Base-by-base conservation (phyloP, 441 rosid genomes). In the Omphalea diandra region DNA sequence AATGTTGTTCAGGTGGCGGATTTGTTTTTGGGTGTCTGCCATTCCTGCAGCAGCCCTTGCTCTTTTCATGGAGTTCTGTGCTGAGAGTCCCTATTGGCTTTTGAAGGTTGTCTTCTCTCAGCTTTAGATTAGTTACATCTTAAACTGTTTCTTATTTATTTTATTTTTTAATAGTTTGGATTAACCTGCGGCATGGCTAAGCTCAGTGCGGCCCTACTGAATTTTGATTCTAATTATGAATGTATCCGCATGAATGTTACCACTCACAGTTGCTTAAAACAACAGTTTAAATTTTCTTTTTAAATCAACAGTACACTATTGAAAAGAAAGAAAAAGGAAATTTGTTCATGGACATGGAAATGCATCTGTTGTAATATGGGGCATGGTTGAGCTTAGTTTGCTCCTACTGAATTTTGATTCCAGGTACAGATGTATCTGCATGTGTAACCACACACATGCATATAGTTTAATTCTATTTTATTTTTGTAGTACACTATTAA, bases 1-100 rank as follows among this genome's bases (percentile, higher is more conserved):
- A 66, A 27, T 10, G 22, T 26, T 71, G 27, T 36, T 67, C 83
- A 95, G 99, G 99, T 95, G 99, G 99, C 93, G 97, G 32, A 80
- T 88, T 75, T 90, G 97, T 77, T 95, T 95, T 80, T 88, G 89
- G 92, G 82, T 84, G 75, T 86, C 98, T 68, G 72, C 72, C 44
- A 68, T 89, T 80, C 99, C 98, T 73, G 96, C 98, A 58, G 91
- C 84, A 53, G 54, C 85, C 65, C 94, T 95, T 60, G 90, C 88
- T 63, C 58, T 93, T 47, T 74, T 83, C 55, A 88, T 95, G 86
- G 83, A 86, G 79, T 84, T 93, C 75, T 89, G 89, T 63, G 96
- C 86, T 32, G 99, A 95, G 83, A 89, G 98, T 81, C 99, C 99
- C 75, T 91, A 90, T 68, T 95, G 99, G 99, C 98, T 90, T 83